phyloP scores from a whole-genome alignment of 164 flowering plant species.

The Protea cynaroides region DNA sequence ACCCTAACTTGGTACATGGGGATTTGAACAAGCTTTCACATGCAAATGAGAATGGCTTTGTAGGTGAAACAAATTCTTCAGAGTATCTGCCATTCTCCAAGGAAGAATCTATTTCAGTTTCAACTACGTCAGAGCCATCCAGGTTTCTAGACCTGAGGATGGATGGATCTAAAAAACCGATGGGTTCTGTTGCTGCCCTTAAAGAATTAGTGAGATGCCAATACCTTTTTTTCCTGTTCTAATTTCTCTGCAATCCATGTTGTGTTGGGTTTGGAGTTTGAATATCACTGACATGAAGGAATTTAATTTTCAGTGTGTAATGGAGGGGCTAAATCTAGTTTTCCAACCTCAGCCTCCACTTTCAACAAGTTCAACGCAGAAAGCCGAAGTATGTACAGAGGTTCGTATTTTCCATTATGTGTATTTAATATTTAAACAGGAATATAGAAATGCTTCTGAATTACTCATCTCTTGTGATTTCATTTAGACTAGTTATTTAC shows the following conservation, averaged over 20 bases:
- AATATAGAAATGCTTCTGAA: too few species aligned
- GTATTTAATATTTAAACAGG: too few species aligned
- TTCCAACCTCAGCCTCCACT: too few species aligned
- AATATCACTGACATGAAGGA: too few species aligned
- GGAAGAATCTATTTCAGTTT: conserved; percentile 40
- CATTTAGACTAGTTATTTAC: too few species aligned
- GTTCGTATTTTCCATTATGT: neutral
- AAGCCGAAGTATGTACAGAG: too few species aligned
- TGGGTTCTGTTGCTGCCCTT: conserved; percentile 44
- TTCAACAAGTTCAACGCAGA: too few species aligned
- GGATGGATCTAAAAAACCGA: conserved; percentile 46
- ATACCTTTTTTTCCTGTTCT: neutral
- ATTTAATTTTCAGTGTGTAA: too few species aligned
- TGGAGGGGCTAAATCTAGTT: too few species aligned
- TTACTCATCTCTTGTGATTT: too few species aligned
- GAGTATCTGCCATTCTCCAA: conserved; percentile 35
- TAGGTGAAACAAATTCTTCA: conserved; percentile 35
- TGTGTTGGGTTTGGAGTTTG: too few species aligned
- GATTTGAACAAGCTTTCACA: conserved; percentile 40
- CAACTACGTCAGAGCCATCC: conserved; percentile 43
- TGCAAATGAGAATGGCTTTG: conserved; percentile 43
- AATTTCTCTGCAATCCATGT: too few species aligned
- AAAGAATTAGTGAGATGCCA: conserved; percentile 49
- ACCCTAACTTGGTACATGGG: conserved; percentile 36
- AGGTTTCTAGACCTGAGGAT: conserved; percentile 46